Evolutionary conservation across 495 filamentous ascomycete genomes (phyloP), one percentile per base, ranked within the genome.

Genomic region (Lasiosphaeriaceae sp.): DNA sequence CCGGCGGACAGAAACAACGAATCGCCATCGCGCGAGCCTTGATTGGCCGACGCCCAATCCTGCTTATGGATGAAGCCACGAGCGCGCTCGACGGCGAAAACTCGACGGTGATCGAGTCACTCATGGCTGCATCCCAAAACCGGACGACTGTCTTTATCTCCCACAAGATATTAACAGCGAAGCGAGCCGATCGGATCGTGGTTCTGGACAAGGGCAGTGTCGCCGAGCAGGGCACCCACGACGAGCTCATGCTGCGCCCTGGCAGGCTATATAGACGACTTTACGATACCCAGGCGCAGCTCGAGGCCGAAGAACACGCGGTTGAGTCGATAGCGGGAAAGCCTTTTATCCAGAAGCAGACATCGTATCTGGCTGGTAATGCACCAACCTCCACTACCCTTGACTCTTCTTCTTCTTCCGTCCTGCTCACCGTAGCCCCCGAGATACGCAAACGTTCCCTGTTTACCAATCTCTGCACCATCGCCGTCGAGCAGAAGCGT

Each of bases 81-180:
- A 89, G 87, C 14, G 90, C 91, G 2, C 78, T 97, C 12, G 93
- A 97, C 68, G 93, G 91, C 9, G 34, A 37, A 37, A 9, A 8
- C 34, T 8, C 8, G 34, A 37, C 9, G 9, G 34, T 14, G 9
- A 93, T 97, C 5, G 92, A 97, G 72, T 8, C 34, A 1, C 34
- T 37, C 9, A 8, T 37, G 1, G 34, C 34, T 8, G 34, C 90
- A 22, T 82, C 90, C 11, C 74, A 86, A 55, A 91, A 90, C 22
- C 81, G 93, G 46, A 97, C 93, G 2, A 96, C 91, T 6, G 92
- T 97, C 62, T 86, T 91, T 12, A 96, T 97, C 66, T 92, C 92
- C 20, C 93, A 97, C 70, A 84, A 92, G 47, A 78, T 97, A 9
- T 92, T 88, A 1, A 97, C 92, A 17, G 92, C 96, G 74, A 92